Conservation (phyloP, 2,329 filamentous ascomycete genomes). For the Cryphonectria parasitica region DNA sequence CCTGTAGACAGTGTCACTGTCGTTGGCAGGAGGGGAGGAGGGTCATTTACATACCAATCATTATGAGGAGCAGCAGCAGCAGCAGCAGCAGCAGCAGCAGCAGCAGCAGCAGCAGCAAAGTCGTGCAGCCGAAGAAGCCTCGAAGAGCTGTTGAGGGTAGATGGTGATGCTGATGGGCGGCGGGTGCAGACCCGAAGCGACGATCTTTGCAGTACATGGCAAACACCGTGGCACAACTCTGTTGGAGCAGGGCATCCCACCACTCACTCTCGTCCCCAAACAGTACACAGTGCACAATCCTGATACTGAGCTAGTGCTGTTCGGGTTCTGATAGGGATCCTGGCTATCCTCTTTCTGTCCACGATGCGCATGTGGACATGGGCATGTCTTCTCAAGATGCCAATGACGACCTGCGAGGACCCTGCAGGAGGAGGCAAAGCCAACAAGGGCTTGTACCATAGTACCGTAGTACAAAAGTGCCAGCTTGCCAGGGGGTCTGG, state of each 20-base stretch:
- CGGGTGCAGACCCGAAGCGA: background rate
- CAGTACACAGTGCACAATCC: background rate
- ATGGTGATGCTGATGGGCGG: background rate
- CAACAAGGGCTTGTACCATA: background rate
- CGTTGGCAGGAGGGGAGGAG: background rate
- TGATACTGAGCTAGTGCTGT: background rate
- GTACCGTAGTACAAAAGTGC: background rate
- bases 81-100: background rate
- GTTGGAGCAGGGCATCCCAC: background rate
- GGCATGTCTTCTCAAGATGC: slow-evolving; percentile 7
- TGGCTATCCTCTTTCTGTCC: background rate
- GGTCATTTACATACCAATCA: background rate
- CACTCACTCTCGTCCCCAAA: background rate
- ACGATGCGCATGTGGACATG: slow-evolving; percentile 11
- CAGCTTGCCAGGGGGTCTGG: too few relatives aligned
- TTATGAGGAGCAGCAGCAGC: background rate
- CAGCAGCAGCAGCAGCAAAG: background rate
- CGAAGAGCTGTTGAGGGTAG: background rate
- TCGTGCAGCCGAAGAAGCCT: slow-evolving; percentile 1
- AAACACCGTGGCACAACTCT: background rate
- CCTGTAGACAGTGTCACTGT: background rate
- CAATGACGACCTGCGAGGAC: background rate
- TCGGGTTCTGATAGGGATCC: background rate
- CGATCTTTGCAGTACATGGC: background rate
- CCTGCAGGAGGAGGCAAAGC: slow-evolving; percentile 10